Conservation (phyloP, 1,139 yeast species). For the Suhomyces bolitotheri region DNA sequence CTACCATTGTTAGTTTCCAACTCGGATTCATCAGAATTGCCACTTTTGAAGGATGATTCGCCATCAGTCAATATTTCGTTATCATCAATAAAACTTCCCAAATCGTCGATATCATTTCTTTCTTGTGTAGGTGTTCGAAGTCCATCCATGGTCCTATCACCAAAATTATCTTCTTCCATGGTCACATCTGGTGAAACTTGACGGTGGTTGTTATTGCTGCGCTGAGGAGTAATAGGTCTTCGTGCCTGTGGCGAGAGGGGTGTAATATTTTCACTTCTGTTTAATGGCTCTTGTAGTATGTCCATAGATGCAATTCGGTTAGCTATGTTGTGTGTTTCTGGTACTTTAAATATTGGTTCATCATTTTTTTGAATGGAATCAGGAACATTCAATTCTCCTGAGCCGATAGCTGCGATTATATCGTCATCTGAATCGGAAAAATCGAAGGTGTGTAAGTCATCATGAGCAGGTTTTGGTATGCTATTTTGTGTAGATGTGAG, state of each 20-base stretch:
- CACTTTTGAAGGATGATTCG: slow-evolving; percentile 16
- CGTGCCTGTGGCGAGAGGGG: slow-evolving; percentile 4
- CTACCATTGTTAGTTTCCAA: slow-evolving; percentile 15
- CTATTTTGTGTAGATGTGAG: not conserved
- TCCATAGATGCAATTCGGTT: not conserved
- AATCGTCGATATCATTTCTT: slow-evolving; percentile 29
- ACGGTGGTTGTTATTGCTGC: not conserved
- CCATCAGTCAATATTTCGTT: slow-evolving; percentile 17
- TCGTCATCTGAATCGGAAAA: slow-evolving; percentile 15
- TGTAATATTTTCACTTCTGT: slow-evolving; percentile 13
- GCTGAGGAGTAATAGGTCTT: not conserved
- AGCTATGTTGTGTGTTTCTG: slow-evolving; percentile 3
- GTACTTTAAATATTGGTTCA: slow-evolving; percentile 8
- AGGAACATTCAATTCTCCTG: slow-evolving; percentile 7
- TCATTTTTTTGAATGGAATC: slow-evolving; percentile 6
- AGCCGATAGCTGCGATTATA: slow-evolving; percentile 7
- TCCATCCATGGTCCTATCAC: slow-evolving; percentile 43
- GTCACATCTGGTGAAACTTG: slow-evolving; percentile 17
- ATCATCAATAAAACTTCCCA: slow-evolving; percentile 40
- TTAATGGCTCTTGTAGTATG: not conserved
- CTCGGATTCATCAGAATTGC: slow-evolving; percentile 21
- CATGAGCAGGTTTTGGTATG: not conserved
- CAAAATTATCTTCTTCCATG: slow-evolving; percentile 46
- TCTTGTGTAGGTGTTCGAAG: slow-evolving; percentile 40
- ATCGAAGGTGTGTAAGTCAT: slow-evolving; percentile 10